These are phyloP conservation scores for Termitomyces sp. DNA, from an alignment of 768 basidiomycete genomes.

Conservation along the genomic window DNA sequence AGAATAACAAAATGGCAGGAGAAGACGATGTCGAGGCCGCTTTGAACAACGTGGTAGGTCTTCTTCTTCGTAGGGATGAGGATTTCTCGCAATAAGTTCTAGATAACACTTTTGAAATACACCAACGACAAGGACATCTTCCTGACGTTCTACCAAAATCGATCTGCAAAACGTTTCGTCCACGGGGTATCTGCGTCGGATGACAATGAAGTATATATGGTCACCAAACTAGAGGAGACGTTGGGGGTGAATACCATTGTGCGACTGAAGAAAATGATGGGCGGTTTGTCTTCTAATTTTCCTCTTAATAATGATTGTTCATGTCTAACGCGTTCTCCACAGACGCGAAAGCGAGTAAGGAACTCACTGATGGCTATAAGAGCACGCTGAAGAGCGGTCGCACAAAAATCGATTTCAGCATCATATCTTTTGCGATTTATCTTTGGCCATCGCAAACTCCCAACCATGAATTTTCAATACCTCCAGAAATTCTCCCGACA, in stretches of 20 bases:
- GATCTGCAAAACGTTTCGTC: constrained; percentile 88
- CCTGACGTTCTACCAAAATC: constrained; percentile 96
- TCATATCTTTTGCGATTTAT: constrained; percentile 93
- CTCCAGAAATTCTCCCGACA: constrained; percentile 77
- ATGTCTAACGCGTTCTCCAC: neutral
- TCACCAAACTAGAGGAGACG: constrained; percentile 92
- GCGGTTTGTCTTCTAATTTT: constrained; percentile 42
- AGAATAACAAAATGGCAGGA: constrained; percentile 94
- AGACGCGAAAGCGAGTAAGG: constrained; percentile 96
- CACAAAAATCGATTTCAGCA: constrained; percentile 83
- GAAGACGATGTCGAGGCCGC: constrained; percentile 88
- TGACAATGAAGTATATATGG: constrained; percentile 97
- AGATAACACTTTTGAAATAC: constrained; percentile 99
- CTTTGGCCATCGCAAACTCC: constrained; percentile 93
- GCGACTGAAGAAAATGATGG: constrained; percentile 96
- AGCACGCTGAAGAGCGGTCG: constrained; percentile 89
- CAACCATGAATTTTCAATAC: constrained; percentile 81
- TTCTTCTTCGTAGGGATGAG: neutral
- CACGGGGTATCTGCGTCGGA: constrained; percentile 89
- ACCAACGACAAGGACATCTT: constrained; percentile 99
- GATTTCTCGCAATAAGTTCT: constrained; percentile 11
- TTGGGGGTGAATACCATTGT: constrained; percentile 95
- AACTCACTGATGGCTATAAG: constrained; percentile 93
- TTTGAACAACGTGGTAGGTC: constrained; percentile 79
- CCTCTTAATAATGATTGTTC: neutral